Percentiles rank a stretch among this genome's conserved stretches.
phyloP scores from a whole-genome alignment of 139 green algal species.

The Chlorella sp. region DNA sequence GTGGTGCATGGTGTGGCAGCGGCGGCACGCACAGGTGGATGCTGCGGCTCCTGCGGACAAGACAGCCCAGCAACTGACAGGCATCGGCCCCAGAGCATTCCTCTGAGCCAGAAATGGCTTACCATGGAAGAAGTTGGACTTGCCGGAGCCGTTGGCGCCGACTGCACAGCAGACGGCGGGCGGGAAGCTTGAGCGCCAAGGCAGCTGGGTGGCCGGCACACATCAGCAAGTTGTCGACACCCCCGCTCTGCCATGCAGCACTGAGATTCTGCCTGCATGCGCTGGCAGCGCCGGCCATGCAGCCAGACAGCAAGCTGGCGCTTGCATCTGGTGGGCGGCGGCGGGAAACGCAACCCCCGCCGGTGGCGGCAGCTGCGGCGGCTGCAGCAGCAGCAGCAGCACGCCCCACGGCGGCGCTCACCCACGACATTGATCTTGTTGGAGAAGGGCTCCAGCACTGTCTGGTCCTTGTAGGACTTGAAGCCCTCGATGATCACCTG shows the following conservation, averaged over 20 bases:
- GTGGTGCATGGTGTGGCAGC: no score
- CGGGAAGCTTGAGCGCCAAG: background rate
- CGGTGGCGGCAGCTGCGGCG: no score
- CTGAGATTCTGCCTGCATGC: no score
- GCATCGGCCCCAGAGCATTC: no score
- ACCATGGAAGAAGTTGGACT: constrained; percentile 99
- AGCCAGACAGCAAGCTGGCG: background rate
- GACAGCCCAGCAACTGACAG: no score
- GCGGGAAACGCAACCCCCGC: no score
- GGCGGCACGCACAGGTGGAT: no score
- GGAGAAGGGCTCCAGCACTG: constrained; percentile 87
- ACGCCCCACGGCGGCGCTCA: constrained; percentile 50
- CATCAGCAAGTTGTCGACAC: background rate
- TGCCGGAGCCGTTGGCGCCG: constrained; percentile 98
- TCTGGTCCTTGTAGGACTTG: constrained; percentile 98
- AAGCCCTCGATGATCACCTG: constrained; percentile 98
- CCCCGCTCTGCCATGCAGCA: no score
- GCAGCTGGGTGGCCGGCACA: background rate
- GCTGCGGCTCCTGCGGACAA: no score
- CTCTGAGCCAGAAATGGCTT: background rate
- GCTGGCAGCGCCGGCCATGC: background rate
- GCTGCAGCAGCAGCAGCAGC: no score
- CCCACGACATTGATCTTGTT: constrained; percentile 92
- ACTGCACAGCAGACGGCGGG: constrained; percentile 67
- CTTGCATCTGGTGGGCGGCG: background rate